phyloP scores from a whole-genome alignment of 768 basidiomycete species.

The Sarcodon aspratus region DNA sequence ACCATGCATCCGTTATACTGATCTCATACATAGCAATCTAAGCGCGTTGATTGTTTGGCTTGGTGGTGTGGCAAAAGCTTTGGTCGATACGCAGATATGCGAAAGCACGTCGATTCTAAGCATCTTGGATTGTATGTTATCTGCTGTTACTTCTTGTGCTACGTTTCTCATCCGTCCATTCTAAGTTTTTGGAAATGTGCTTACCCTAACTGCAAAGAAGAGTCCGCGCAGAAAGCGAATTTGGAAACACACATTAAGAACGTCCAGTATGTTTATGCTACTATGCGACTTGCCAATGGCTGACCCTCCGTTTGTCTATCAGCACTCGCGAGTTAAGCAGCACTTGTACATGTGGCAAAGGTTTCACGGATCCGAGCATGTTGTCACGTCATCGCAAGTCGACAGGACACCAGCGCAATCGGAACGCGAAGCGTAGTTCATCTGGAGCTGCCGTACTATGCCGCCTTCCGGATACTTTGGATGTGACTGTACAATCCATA shows the following conservation, averaged over 20 bases:
- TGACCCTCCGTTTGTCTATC: not conserved
- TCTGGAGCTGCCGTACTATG: not conserved
- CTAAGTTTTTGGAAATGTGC: not conserved
- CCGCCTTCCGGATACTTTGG: not conserved
- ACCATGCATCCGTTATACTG: not conserved
- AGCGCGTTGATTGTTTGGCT: not conserved
- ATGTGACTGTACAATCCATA: not conserved
- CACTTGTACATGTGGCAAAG: not conserved
- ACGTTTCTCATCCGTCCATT: not conserved
- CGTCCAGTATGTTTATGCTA: not conserved
- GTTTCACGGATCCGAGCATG: not conserved
- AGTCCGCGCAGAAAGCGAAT: not conserved
- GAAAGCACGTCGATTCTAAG: not conserved
- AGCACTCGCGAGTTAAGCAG: not conserved
- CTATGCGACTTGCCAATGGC: not conserved
- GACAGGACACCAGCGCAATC: not conserved
- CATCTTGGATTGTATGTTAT: not conserved
- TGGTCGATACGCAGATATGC: not conserved
- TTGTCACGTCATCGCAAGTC: not conserved
- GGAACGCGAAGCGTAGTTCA: not conserved
- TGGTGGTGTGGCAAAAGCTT: not conserved
- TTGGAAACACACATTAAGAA: not conserved
- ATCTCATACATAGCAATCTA: not conserved
- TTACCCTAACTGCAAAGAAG: not conserved
- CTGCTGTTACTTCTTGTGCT: not conserved